These are phyloP conservation scores for Panaeolus papilionaceus DNA, from an alignment of 768 basidiomycete genomes.

Conservation along the genomic window DNA sequence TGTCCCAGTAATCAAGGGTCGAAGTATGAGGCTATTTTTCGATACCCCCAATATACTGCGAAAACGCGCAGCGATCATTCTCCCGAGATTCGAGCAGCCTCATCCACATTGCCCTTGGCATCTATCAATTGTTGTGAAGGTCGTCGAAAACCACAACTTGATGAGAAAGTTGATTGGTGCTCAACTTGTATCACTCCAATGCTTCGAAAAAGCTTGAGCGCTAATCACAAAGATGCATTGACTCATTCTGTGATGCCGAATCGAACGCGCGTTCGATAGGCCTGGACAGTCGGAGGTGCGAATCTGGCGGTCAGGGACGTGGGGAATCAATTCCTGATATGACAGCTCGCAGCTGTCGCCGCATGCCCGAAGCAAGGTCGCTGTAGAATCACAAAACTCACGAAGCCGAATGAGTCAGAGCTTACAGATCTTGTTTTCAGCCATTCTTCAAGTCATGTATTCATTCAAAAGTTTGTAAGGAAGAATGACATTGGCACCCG, in stretches of 20 bases:
- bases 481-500: not conserved
- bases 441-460: not conserved
- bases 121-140: not conserved
- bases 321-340: not conserved
- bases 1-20: slow-evolving; percentile 1
- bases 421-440: not conserved
- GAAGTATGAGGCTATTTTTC: not conserved
- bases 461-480: not conserved
- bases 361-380: not conserved
- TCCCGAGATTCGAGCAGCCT: not conserved
- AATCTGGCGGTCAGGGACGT: not conserved
- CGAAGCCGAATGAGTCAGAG: slow-evolving; percentile 3
- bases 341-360: not conserved
- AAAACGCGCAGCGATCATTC: not conserved
- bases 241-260: slow-evolving; percentile 1
- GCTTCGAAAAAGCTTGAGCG: not conserved
- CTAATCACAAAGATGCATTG: not conserved
- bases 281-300: not conserved
- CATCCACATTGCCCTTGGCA: not conserved
- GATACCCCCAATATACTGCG: not conserved
- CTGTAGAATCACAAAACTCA: not conserved
- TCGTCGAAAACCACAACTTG: not conserved
- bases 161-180: not conserved
- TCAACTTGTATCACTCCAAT: not conserved
- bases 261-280: slow-evolving; percentile 10